These are phyloP conservation scores for Dioscorea alata DNA, from an alignment of 106 monocot species.

Conservation along the genomic window DNA sequence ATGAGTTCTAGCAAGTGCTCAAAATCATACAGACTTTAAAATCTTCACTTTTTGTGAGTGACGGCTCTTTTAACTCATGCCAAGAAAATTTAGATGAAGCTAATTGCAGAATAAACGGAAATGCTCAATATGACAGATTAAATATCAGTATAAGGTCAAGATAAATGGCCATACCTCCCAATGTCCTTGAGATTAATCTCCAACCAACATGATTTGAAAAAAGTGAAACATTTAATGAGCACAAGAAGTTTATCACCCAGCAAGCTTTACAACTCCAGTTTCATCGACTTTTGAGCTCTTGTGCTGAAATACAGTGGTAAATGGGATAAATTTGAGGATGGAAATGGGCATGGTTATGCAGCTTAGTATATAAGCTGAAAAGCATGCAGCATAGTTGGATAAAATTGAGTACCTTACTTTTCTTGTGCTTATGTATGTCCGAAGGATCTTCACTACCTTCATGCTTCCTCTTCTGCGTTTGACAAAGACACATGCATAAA, in stretches of 20 bases:
- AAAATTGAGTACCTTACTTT: conserved; percentile 48
- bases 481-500: not conserved
- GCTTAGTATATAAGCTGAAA: not conserved
- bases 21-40: no score
- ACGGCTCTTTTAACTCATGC: no score
- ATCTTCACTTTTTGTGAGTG: no score
- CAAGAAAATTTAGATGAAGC: no score
- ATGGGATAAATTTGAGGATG: not conserved
- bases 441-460: conserved; percentile 51
- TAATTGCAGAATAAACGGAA: no score
- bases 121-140: not conserved
- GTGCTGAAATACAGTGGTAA: conserved; percentile 32
- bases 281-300: conserved; percentile 53
- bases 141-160: not conserved
- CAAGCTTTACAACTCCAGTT: conserved; percentile 39
- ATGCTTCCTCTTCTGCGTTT: conserved; percentile 63
- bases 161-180: not conserved
- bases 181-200: not conserved
- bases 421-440: conserved; percentile 61
- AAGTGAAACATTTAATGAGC: not conserved
- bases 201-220: not conserved
- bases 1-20: no score
- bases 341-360: not conserved
- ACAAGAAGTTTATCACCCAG: conserved; percentile 11
- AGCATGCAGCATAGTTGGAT: not conserved